These are phyloP conservation scores for Yamadazyma mexicana DNA, from an alignment of 1,139 yeast genomes.

Conservation along the genomic window DNA sequence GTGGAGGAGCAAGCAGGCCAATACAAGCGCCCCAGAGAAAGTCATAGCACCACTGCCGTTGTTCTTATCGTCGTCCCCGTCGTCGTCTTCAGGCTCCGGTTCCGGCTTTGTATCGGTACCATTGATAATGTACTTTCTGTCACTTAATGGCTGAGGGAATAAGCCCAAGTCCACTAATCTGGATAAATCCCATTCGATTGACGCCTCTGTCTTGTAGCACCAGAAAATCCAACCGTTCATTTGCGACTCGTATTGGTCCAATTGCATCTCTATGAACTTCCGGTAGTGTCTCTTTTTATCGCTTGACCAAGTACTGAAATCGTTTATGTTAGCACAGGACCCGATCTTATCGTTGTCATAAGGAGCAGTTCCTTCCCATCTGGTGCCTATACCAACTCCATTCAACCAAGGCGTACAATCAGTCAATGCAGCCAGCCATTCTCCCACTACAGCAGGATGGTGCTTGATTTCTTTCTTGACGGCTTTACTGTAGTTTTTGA, in stretches of 20 bases:
- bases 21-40: not conserved
- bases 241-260: conserved; percentile 74
- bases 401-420: conserved; percentile 92
- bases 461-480: conserved; percentile 55
- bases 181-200: conserved; percentile 84
- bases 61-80: not conserved
- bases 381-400: conserved; percentile 85
- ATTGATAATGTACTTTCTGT: conserved; percentile 40
- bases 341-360: conserved; percentile 57
- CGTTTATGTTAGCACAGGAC: conserved; percentile 60
- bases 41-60: not conserved
- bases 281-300: conserved; percentile 59
- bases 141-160: conserved; percentile 61
- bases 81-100: conserved; percentile 14
- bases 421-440: conserved; percentile 92
- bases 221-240: conserved; percentile 85
- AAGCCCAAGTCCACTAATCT: conserved; percentile 48
- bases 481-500: conserved; percentile 61
- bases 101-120: conserved; percentile 28
- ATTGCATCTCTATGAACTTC: conserved; percentile 80
- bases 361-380: conserved; percentile 64
- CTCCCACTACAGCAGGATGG: conserved; percentile 82
- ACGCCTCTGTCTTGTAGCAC: conserved; percentile 89
- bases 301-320: conserved; percentile 59
- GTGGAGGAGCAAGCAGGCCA: too few relatives aligned